These are phyloP conservation scores for Diutina mesorugosa DNA, from an alignment of 1,139 yeast species.

Conservation along the genomic window DNA sequence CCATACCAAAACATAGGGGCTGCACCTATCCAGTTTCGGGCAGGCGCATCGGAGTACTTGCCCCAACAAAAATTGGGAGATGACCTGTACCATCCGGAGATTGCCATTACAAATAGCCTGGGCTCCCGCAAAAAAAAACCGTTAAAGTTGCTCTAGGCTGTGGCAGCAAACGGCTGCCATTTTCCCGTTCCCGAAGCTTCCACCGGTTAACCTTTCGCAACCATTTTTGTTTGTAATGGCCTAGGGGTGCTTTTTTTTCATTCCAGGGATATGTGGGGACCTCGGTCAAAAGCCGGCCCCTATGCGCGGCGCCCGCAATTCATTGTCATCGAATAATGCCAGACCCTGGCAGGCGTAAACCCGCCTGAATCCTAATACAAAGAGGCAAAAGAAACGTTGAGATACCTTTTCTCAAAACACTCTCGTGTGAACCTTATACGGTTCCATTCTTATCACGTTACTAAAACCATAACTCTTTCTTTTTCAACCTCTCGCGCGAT, in stretches of 20 bases:
- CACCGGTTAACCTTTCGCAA: not conserved
- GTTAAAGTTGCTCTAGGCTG: not conserved
- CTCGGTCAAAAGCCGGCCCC: not conserved
- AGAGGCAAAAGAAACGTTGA: too few species aligned
- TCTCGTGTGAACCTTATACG: too few species aligned
- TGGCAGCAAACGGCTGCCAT: not conserved
- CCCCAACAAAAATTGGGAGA: not conserved
- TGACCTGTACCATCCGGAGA: not conserved
- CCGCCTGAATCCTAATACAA: too few species aligned
- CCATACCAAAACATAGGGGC: not conserved
- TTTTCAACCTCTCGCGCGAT: too few species aligned
- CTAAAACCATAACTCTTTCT: too few species aligned
- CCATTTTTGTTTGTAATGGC: not conserved
- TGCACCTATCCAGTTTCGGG: not conserved
- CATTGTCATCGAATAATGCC: too few species aligned
- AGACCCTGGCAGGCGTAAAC: too few species aligned
- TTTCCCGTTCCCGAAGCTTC: not conserved
- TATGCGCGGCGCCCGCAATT: too few species aligned
- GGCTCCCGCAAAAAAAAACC: too few species aligned
- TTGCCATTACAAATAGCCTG: not conserved
- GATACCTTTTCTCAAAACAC: too few species aligned
- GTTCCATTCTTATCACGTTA: too few species aligned
- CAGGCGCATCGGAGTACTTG: not conserved
- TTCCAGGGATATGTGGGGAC: not conserved
- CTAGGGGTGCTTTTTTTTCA: not conserved